Percentiles rank a stretch among this genome's conserved stretches.
Evolutionary conservation across 1,284 basidiomycete species (phyloP).

Genomic region (Moesziomyces globuligerus): DNA sequence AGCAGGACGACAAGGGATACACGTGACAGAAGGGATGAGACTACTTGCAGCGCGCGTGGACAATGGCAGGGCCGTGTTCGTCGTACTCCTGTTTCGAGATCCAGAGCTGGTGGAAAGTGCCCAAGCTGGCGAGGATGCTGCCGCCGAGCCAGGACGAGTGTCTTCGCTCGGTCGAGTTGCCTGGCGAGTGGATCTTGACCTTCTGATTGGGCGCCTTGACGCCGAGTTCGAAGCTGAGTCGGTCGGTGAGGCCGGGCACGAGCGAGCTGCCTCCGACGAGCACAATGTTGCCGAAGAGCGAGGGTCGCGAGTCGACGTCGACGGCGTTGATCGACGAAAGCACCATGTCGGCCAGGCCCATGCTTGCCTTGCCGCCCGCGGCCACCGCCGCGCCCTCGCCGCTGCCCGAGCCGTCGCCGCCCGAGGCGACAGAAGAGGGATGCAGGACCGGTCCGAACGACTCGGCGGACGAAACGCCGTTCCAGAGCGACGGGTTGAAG

Average conservation of each 20-base stretch:
- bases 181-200: conserved; percentile 65
- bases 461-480: conserved; percentile 29
- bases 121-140: conserved; percentile 61
- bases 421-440: conserved; percentile 18
- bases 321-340: conserved; percentile 82
- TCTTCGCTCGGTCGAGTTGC: conserved; percentile 63
- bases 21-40: background rate
- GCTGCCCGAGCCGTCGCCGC: conserved; percentile 3
- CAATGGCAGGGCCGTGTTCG: conserved; percentile 63
- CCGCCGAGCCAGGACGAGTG: conserved; percentile 66
- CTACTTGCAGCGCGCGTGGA: conserved; percentile 64
- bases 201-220: conserved; percentile 77
- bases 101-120: conserved; percentile 67
- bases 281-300: conserved; percentile 90
- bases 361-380: conserved; percentile 20
- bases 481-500: conserved; percentile 81
- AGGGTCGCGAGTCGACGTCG: conserved; percentile 89
- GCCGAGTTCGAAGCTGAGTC: conserved; percentile 81
- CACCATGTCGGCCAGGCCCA: conserved; percentile 72
- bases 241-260: conserved; percentile 85
- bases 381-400: background rate
- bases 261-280: conserved; percentile 90
- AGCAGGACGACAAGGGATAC: too few relatives aligned
- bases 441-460: conserved; percentile 19
- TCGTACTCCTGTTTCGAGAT: conserved; percentile 66